Conservation (phyloP, 257 asterid genomes). For the Agastache rugosa region DNA sequence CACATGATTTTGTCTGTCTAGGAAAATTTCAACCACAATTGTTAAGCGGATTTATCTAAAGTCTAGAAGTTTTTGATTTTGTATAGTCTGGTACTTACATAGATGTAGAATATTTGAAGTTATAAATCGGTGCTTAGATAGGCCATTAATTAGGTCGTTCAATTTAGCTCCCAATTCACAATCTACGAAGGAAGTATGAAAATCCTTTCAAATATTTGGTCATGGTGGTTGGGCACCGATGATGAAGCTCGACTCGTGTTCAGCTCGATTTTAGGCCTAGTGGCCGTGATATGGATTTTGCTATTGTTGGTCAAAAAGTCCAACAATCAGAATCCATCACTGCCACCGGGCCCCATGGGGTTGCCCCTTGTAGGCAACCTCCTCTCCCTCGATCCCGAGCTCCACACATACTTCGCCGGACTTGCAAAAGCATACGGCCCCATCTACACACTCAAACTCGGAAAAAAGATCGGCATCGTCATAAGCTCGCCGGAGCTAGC, state of each 20-base stretch:
- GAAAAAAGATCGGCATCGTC: slow-evolving; percentile 57
- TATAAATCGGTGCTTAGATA: too few species aligned
- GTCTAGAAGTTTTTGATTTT: too few species aligned
- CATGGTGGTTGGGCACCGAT: neutral
- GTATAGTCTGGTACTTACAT: too few species aligned
- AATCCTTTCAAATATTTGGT: slow-evolving; percentile 10
- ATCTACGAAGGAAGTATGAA: neutral
- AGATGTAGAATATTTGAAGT: too few species aligned
- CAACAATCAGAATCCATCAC: neutral
- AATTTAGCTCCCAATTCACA: neutral
- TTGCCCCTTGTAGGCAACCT: slow-evolving; percentile 74
- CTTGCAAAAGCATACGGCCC: slow-evolving; percentile 64
- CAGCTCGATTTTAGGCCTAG: slow-evolving; percentile 2
- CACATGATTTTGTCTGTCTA: too few species aligned
- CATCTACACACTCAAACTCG: slow-evolving; percentile 61
- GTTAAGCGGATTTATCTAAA: too few species aligned
- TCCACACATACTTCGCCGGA: slow-evolving; percentile 60
- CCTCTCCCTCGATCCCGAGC: slow-evolving; percentile 73
- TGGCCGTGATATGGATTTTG: slow-evolving; percentile 2
- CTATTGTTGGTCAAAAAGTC: slow-evolving; percentile 15
- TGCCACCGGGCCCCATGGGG: slow-evolving; percentile 65
- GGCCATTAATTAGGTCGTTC: too few species aligned
- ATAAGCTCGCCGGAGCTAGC: slow-evolving; percentile 65
- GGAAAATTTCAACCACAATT: too few species aligned
- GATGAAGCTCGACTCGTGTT: slow-evolving; percentile 9